Conservation (phyloP, 2,329 filamentous ascomycete species). For the Epicoccum sorghinum region DNA sequence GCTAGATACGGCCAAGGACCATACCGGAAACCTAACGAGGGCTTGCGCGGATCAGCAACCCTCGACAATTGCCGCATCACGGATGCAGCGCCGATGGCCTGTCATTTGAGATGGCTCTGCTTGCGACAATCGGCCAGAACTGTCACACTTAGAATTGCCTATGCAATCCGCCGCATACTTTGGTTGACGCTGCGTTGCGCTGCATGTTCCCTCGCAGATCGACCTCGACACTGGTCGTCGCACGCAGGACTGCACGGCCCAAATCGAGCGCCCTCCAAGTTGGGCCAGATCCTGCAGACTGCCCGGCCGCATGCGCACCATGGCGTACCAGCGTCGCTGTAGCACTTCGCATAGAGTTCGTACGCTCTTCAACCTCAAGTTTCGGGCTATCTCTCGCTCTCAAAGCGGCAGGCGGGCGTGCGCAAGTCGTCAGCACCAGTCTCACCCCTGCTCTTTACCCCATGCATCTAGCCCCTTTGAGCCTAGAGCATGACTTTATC, state of each 20-base stretch:
- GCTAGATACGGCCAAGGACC: slow-evolving; percentile 11
- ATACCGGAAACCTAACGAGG: slow-evolving; percentile 11
- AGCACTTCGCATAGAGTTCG: background rate
- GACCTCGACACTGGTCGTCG: background rate
- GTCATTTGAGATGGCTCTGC: background rate
- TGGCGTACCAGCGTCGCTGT: slow-evolving; percentile 1
- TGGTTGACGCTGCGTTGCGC: slow-evolving; percentile 11
- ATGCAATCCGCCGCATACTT: background rate
- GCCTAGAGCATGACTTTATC: slow-evolving; percentile 11
- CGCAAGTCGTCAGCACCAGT: slow-evolving; percentile 10
- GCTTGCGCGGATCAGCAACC: slow-evolving; percentile 16
- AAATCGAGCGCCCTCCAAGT: background rate
- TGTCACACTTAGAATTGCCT: background rate
- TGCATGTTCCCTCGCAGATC: slow-evolving; percentile 4
- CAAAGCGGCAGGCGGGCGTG: slow-evolving; percentile 17
- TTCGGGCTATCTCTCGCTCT: slow-evolving; percentile 13
- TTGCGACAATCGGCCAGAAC: background rate
- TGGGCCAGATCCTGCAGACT: background rate
- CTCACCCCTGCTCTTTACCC: slow-evolving; percentile 10
- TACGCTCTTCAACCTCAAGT: slow-evolving; percentile 2
- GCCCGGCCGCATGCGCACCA: background rate
- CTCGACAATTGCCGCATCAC: slow-evolving; percentile 15
- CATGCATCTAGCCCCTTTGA: background rate
- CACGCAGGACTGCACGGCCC: slow-evolving; percentile 4
- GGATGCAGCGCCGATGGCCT: slow-evolving; percentile 8